Evolutionary conservation across 306 rosid species (phyloP).

Genomic region (Nissolia schottii): DNA sequence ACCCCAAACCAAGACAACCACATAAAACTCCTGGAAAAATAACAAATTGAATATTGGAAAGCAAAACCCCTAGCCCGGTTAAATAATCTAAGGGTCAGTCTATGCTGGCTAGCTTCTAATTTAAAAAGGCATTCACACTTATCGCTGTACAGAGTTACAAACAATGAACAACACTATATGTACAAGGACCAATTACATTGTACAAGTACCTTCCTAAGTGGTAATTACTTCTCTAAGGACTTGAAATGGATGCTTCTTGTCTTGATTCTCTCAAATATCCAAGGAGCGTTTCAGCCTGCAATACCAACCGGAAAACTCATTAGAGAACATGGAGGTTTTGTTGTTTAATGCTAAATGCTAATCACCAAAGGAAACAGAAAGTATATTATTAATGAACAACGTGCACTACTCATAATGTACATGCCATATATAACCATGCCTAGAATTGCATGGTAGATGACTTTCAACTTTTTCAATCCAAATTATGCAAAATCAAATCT

Average conservation of each 20-base stretch:
- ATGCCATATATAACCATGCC: not conserved
- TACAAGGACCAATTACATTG: constrained; percentile 38
- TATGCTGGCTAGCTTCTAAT: constrained; percentile 43
- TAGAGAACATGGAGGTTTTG: too few species aligned
- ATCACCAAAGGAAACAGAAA: not conserved
- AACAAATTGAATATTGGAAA: constrained; percentile 28
- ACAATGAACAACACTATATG: constrained; percentile 71
- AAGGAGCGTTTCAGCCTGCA: constrained; percentile 96
- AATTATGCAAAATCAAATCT: not conserved
- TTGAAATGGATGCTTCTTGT: constrained; percentile 77
- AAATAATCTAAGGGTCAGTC: constrained; percentile 62
- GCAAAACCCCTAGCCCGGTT: constrained; percentile 52
- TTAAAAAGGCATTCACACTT: constrained; percentile 45
- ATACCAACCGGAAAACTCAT: constrained; percentile 24
- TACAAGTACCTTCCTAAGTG: constrained; percentile 51
- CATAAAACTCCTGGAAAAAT: constrained; percentile 31
- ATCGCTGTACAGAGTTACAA: too few species aligned
- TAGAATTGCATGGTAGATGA: not conserved
- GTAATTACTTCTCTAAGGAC: constrained; percentile 40
- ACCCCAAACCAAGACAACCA: constrained; percentile 48
- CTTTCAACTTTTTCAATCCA: not conserved
- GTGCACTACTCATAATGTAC: too few species aligned
- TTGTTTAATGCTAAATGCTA: too few species aligned
- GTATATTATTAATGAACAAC: not conserved
- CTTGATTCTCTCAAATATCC: constrained; percentile 92